Evolutionary conservation across 805 yeast genomes (phyloP), one percentile per base, ranked within the genome.

Genomic region (Cyberlindnera euphorbiiphila): DNA sequence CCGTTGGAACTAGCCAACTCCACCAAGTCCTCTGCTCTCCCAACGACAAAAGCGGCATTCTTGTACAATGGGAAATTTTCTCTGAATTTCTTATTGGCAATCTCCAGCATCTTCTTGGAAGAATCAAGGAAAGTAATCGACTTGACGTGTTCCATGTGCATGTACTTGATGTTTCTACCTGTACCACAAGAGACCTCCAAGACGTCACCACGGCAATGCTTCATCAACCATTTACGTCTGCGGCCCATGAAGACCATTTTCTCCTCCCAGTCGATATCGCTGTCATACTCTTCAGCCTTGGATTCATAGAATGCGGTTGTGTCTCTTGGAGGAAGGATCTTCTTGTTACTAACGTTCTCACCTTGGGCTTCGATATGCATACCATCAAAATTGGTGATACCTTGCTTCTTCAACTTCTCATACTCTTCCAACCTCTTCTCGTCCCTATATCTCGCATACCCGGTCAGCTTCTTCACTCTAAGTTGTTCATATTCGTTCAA

Each of bases 141-240:
- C 32, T 72, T 69, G 21, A 91, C 64, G 19, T 66, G 57, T 2
- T 73, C 68, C 15, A 79, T 73, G 36, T 80, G 72, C 49, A 87
- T 62, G 56, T 81, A 89, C 32, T 81, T 79, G 39, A 91, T 73
- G 57, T 93, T 93, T 60, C 98, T 73, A 6, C 98, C 98, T 0
- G 98, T 93, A 41, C 98, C 98, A 56, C 95, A 85, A 0, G 97
- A 82, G 9, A 91, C 93, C 60, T 93, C 98, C 39, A 93, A 65
- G 2, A 88, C 96, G 56, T 93, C 96, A 16, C 98, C 98, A 41
- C 68, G 65, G 34, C 81, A 73, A 44, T 83, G 84, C 25, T 68
- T 73, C 88, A 85, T 84, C 31, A 84, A 59, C 85, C 93, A 81
- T 50, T 78, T 78, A 52, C 96, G 71, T 61, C 84, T 71, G 52